Evolutionary conservation across 495 filamentous ascomycete genomes (phyloP).

Genomic region (Daldinia concentrica): DNA sequence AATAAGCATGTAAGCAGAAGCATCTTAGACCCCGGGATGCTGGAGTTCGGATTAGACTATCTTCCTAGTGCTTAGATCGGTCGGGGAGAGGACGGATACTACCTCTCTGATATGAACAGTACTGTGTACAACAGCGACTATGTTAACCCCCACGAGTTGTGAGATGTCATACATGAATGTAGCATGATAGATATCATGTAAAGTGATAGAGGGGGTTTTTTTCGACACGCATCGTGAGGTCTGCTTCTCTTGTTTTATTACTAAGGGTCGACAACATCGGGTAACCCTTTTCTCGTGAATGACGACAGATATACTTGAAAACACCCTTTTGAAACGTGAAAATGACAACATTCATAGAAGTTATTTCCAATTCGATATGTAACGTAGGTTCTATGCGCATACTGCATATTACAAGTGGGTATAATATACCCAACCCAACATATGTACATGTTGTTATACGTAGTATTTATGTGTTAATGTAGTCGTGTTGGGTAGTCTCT

Average conservation of each 20-base stretch:
- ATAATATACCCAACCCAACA: neutral
- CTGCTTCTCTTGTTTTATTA: neutral
- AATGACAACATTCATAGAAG: neutral
- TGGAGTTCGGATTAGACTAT: conserved; percentile 24
- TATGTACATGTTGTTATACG: neutral
- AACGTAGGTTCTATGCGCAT: neutral
- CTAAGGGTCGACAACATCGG: neutral
- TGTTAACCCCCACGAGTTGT: conserved; percentile 6
- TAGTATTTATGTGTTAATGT: neutral
- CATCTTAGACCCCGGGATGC: conserved; percentile 5
- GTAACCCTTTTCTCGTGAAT: neutral
- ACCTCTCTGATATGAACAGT: neutral
- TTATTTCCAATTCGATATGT: neutral
- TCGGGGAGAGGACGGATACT: neutral
- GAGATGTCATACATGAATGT: conserved; percentile 1
- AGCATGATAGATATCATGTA: neutral
- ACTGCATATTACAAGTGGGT: neutral
- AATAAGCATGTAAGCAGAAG: conserved; percentile 4
- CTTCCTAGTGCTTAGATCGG: neutral
- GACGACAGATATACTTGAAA: neutral
- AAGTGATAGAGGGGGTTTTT: neutral
- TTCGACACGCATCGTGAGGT: neutral
- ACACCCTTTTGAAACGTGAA: neutral
- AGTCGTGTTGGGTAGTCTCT: neutral
- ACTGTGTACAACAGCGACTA: neutral